Evolutionary conservation across 2,329 filamentous ascomycete species (phyloP).

Genomic region (Pseudocercospora macadamiae): DNA sequence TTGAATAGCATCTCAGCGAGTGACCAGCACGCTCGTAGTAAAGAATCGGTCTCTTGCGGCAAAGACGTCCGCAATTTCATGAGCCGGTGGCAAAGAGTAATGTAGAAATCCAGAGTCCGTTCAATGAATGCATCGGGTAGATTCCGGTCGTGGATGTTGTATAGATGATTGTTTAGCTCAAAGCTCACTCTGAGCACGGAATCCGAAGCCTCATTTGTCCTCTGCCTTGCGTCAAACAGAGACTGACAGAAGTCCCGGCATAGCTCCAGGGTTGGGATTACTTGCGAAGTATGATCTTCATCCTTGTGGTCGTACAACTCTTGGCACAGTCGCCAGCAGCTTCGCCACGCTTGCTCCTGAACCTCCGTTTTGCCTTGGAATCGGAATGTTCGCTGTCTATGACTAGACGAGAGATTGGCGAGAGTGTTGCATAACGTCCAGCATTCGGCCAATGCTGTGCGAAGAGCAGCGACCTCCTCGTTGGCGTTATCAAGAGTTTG

Average conservation of each 20-base stretch:
- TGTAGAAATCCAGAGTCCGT: constrained; percentile 89
- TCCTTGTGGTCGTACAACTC: constrained; percentile 81
- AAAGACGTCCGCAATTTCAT: constrained; percentile 89
- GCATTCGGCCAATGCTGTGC: constrained; percentile 79
- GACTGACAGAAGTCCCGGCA: constrained; percentile 92
- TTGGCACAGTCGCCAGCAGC: constrained; percentile 91
- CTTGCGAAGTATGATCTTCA: constrained; percentile 68
- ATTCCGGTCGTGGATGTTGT: constrained; percentile 84
- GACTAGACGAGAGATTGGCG: constrained; percentile 79
- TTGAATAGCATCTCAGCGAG: constrained; percentile 92
- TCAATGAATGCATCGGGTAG: constrained; percentile 87
- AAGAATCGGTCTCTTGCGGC: constrained; percentile 78
- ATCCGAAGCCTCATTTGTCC: constrained; percentile 77
- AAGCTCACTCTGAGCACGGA: constrained; percentile 90
- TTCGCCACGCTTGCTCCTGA: constrained; percentile 88
- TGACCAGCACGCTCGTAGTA: constrained; percentile 85
- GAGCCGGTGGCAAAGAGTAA: constrained; percentile 89
- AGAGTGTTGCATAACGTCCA: constrained; percentile 94
- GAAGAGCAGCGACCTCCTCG: constrained; percentile 68
- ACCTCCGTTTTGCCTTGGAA: constrained; percentile 73
- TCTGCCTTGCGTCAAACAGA: constrained; percentile 81
- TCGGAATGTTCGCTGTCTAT: constrained; percentile 77
- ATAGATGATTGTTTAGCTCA: constrained; percentile 92
- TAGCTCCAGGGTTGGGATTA: constrained; percentile 77
- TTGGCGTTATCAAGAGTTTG: constrained; percentile 56